Evolutionary conservation across 164 flowering plant genomes (phyloP), one percentile per base, ranked within the genome.

Genomic region (Dillenia suffruticosa): DNA sequence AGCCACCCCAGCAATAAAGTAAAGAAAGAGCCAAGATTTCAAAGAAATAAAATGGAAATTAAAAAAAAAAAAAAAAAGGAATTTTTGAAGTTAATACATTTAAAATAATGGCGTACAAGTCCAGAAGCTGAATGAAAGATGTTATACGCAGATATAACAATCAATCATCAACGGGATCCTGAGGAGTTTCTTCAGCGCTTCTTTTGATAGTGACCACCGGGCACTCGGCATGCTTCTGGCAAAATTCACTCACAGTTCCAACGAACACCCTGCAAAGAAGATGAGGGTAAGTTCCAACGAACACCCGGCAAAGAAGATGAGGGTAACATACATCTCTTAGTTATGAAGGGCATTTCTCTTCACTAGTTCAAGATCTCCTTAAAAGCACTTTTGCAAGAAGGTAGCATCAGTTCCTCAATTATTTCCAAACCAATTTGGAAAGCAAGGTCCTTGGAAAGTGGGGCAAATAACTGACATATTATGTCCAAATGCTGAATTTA

Each of bases 211-310:
- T 75, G 56, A 92, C 69, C 44, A 92, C 94, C 54, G 99, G 98
- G 81, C 97, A 90, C 58, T 84, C 94, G 9, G 87, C 92, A 80
- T 95, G 99, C 84, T 90, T 95, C 69, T 68, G 81, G 52, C 97
- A 88, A 60, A 92, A 95, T 63, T 95, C 96, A 62, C 98, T 95
- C 72, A 95, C 99, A 12, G 97, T 92, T 51, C 98, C 98, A 59
- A 92, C 91, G 63, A 95, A 87, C 43, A 95, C 96, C 93, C 98
- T 95, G 84, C 68, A 73, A 57, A 78, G 24, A 24, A 63, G 32
- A 15, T n/a, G n/a, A n/a, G n/a, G n/a, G n/a, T n/a, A n/a, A 12
- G 97, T 92, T 51, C 98, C 98, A 59, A 92, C 91, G 63, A 95
- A 87, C 43, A 95, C 96, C 93, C 98, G 92, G 84, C 68, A 73